A percentile compares a stretch with the other conserved stretches of the same genome.
These are phyloP conservation scores for Dactylellina parvicollis DNA, from an alignment of 2,329 filamentous ascomycete genomes.

Conservation along the genomic window DNA sequence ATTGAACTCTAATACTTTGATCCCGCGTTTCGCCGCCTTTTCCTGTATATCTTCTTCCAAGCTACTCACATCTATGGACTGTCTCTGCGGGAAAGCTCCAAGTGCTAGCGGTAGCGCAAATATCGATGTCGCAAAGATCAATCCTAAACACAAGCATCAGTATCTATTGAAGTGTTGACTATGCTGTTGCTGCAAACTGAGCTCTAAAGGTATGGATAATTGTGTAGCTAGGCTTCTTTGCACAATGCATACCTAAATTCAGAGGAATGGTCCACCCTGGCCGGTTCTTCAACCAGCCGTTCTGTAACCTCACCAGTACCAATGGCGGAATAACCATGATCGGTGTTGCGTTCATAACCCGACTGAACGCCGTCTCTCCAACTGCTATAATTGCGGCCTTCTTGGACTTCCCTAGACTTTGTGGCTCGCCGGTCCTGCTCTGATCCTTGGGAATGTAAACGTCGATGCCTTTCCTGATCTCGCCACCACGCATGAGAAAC, in stretches of 20 bases:
- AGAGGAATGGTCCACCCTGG: slow-evolving; percentile 81
- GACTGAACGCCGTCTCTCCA: slow-evolving; percentile 87
- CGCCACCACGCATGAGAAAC: slow-evolving; percentile 95
- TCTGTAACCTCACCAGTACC: slow-evolving; percentile 83
- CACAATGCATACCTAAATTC: slow-evolving; percentile 71
- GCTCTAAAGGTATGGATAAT: too few species aligned
- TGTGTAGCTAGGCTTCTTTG: too few species aligned
- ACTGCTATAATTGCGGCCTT: slow-evolving; percentile 90
- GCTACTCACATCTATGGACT: slow-evolving; percentile 77
- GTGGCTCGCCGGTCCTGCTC: slow-evolving; percentile 71
- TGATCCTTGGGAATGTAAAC: slow-evolving; percentile 74
- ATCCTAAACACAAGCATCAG: slow-evolving; percentile 59
- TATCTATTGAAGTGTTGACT: too few species aligned
- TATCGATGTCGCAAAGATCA: slow-evolving; percentile 87
- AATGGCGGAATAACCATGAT: slow-evolving; percentile 97
- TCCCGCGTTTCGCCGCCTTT: slow-evolving; percentile 72
- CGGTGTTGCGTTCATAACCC: slow-evolving; percentile 91
- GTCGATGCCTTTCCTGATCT: slow-evolving; percentile 92
- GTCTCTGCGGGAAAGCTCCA: slow-evolving; percentile 89
- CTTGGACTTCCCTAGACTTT: slow-evolving; percentile 82
- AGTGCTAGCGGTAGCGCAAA: slow-evolving; percentile 89
- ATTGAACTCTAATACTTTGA: slow-evolving; percentile 93
- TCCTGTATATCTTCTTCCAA: slow-evolving; percentile 89
- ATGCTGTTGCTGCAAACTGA: too few species aligned
- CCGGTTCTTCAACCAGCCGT: slow-evolving; percentile 80